Base-by-base conservation (phyloP, 2,329 filamentous ascomycete species). In the Pseudogymnoascus sp. region DNA sequence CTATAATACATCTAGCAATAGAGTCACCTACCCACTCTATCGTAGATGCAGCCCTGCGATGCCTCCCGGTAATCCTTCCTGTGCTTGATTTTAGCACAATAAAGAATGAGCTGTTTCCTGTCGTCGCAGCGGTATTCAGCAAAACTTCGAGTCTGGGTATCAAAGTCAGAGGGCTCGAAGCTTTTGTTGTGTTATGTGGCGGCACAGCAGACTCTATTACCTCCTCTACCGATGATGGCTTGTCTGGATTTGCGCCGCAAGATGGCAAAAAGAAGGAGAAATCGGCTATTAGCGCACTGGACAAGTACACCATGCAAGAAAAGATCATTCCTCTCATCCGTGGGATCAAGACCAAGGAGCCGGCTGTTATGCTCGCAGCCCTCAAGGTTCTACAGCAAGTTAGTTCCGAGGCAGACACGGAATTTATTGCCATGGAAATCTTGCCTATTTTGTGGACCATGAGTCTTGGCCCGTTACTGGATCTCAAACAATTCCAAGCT, bases 231-330 rank as follows among this genome's bases (percentile, higher is more conserved):
- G 78, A 83, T 54, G 90, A 94, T 71, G 92, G 90, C 4, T 79
- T 97, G 2, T 87, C 90, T 66, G 92, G 91, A 0, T 78, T 92
- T 70, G 69, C 76, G 41, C 74, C 82, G 66, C 72, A 78, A 59
- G 78, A 82, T 30, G 68, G 65, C 61, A 70, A 69, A 58, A 84
- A 82, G 69, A 81, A 83, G 62, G 86, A 87, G 70, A 77, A 81
- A 2, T 83, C 82, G 3, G 88, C 84, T 1, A 88, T 88, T 0
- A 91, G 86, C 1, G 92, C 93, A 2, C 78, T 99, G 28, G 94
- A 99, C 77, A 97, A 97, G 73, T 97, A 94, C 71, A 97, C 94
- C 0, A 93, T 99, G 77, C 94, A 99, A 73, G 94, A 99, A 72
- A 97, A 97, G 77, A 89, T 99, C 35, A 84, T 97, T 0, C 94